phyloP scores from a whole-genome alignment of 2,329 filamentous ascomycete genomes.

The Fusarium caatingaense region DNA sequence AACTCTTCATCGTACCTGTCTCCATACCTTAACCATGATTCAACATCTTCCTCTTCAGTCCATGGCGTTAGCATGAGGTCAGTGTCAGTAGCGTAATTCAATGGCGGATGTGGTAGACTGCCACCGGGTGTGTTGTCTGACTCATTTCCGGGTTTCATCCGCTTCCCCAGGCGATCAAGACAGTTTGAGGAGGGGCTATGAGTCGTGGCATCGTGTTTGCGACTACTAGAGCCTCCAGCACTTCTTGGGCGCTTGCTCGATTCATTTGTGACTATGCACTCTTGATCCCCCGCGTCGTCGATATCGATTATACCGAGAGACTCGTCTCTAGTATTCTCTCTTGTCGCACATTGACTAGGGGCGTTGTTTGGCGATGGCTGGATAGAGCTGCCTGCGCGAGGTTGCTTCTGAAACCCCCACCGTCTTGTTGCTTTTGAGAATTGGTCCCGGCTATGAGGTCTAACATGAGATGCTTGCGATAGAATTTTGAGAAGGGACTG shows the following conservation, averaged over 20 bases:
- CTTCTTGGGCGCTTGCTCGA: conserved; percentile 2
- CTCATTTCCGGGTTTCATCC: not conserved
- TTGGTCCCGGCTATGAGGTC: not conserved
- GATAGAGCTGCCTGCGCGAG: not conserved
- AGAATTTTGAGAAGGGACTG: fast-evolving
- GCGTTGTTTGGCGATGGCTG: too few relatives aligned
- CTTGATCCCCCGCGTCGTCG: not conserved
- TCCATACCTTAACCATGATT: not conserved
- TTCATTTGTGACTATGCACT: not conserved
- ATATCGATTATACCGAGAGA: fast-evolving
- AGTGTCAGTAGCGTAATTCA: fast-evolving
- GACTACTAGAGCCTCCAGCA: not conserved
- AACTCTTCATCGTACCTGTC: not conserved
- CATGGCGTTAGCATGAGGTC: not conserved
- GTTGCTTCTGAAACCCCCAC: conserved; percentile 8
- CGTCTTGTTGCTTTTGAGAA: conserved; percentile 11
- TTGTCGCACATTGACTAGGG: not conserved
- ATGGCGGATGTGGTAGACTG: fast-evolving
- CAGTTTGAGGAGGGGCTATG: not conserved
- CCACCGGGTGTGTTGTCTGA: not conserved
- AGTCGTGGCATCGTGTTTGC: not conserved
- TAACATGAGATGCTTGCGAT: not conserved
- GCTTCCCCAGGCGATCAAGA: not conserved
- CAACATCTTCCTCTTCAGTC: fast-evolving
- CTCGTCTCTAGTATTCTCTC: not conserved